These are phyloP conservation scores for Pestalotiopsis sp. DNA, from an alignment of 2,329 filamentous ascomycete species.

Conservation along the genomic window DNA sequence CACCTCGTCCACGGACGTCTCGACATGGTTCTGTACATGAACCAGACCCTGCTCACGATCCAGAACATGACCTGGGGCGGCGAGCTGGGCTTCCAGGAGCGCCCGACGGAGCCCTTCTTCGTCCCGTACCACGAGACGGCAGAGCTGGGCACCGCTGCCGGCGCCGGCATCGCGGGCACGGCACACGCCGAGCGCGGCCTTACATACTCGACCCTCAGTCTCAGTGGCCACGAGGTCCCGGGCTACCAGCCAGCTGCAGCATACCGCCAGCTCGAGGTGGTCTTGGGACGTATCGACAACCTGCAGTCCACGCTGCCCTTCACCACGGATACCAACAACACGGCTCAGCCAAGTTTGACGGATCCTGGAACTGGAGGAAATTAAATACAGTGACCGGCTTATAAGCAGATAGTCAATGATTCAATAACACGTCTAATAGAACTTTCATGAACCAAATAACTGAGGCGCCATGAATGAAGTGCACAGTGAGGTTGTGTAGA, in stretches of 20 bases:
- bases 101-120: conserved; percentile 63
- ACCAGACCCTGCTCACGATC: conserved; percentile 69
- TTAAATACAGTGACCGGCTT: not conserved
- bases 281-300: conserved; percentile 65
- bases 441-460: not conserved
- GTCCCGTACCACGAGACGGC: conserved; percentile 62
- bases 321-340: conserved; percentile 11
- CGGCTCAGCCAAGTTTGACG: not conserved
- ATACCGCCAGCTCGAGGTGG: conserved; percentile 70
- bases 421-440: not conserved
- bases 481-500: too few species aligned
- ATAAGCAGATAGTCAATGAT: not conserved
- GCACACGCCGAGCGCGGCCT: conserved; percentile 74
- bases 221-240: conserved; percentile 66
- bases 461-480: too few species aligned
- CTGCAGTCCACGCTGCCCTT: conserved; percentile 10
- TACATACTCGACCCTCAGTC: conserved; percentile 65
- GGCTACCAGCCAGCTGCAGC: conserved; percentile 67
- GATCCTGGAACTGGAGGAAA: conserved; percentile 1
- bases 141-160: conserved; percentile 47
- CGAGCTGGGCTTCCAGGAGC: conserved; percentile 64
- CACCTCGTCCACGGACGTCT: conserved; percentile 70
- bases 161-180: conserved; percentile 67
- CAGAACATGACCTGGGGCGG: conserved; percentile 82
- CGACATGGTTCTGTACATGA: conserved; percentile 66